These are phyloP conservation scores for Entrophospora sp. DNA, from an alignment of 192 early-diverging fungal genomes.

Conservation along the genomic window DNA sequence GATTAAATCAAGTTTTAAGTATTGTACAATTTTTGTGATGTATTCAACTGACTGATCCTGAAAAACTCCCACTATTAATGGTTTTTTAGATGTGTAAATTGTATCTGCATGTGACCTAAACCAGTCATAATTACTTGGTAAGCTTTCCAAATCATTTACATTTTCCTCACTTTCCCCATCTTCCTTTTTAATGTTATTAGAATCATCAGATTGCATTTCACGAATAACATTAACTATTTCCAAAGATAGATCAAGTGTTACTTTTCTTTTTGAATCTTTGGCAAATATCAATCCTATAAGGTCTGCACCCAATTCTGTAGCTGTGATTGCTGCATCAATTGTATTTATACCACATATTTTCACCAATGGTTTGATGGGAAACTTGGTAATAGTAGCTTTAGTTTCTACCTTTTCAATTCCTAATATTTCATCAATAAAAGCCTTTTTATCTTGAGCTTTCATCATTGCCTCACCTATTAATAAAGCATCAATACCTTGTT, in stretches of 20 bases:
- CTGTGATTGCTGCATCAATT: conserved; percentile 69
- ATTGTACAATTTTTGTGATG: conserved; percentile 54
- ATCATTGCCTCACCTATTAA: conserved; percentile 96
- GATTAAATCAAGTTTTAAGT: conserved; percentile 75
- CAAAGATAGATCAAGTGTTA: conserved; percentile 53
- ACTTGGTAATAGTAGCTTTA: conserved; percentile 7
- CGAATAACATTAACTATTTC: conserved; percentile 66
- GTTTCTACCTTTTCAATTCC: conserved; percentile 25
- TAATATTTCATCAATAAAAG: conserved; percentile 68
- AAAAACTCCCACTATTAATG: conserved; percentile 91
- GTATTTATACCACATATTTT: conserved; percentile 93
- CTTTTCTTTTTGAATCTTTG: conserved; percentile 64
- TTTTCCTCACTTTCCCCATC: conserved; percentile 20
- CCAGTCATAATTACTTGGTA: conserved; percentile 25
- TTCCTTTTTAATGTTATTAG: too few relatives aligned
- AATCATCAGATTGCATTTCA: conserved; percentile 27
- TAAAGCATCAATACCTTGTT: conserved; percentile 69
- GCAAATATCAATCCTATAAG: conserved; percentile 95
- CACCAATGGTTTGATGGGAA: conserved; percentile 38
- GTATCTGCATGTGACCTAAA: conserved; percentile 37
- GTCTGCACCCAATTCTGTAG: conserved; percentile 72
- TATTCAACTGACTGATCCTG: conserved; percentile 71
- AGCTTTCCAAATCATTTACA: conserved; percentile 9
- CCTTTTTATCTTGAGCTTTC: conserved; percentile 63
- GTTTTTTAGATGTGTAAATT: conserved; percentile 44